Conservation (phyloP, 1,284 basidiomycete species). For the Rhodotorula sp. region DNA sequence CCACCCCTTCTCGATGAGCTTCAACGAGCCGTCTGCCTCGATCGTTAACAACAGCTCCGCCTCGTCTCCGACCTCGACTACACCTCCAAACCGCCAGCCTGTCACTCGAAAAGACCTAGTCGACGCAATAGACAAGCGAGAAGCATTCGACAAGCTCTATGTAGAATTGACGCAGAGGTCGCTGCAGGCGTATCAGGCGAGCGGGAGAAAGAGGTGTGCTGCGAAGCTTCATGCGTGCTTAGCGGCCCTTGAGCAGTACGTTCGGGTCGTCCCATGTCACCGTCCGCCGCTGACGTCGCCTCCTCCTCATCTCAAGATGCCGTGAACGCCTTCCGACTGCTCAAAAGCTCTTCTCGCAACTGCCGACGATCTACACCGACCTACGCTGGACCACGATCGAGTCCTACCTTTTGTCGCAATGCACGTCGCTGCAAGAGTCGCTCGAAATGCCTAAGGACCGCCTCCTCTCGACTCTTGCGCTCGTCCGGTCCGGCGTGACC, state of each 20-base stretch:
- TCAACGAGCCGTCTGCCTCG: constrained; percentile 31
- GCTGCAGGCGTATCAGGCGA: constrained; percentile 75
- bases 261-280: constrained; percentile 22
- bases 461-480: constrained; percentile 43
- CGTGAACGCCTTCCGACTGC: constrained; percentile 64
- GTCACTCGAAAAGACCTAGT: constrained; percentile 68
- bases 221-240: constrained; percentile 77
- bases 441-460: constrained; percentile 42
- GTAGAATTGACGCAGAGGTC: constrained; percentile 70
- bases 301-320: constrained; percentile 55
- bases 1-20: constrained; percentile 68
- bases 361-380: constrained; percentile 71
- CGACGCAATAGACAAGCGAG: constrained; percentile 59
- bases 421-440: constrained; percentile 57
- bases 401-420: constrained; percentile 65
- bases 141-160: constrained; percentile 72
- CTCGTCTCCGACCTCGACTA: not conserved
- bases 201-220: constrained; percentile 77
- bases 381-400: constrained; percentile 73
- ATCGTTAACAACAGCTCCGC: not conserved
- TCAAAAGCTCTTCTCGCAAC: constrained; percentile 66
- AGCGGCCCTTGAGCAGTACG: constrained; percentile 81
- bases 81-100: constrained; percentile 8
- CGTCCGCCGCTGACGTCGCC: not conserved
- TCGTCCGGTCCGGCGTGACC: constrained; percentile 43